A percentile compares a stretch with the other conserved stretches of the same genome.
phyloP scores from a whole-genome alignment of 1,284 basidiomycete species.

The Ceratobasidium sp. region DNA sequence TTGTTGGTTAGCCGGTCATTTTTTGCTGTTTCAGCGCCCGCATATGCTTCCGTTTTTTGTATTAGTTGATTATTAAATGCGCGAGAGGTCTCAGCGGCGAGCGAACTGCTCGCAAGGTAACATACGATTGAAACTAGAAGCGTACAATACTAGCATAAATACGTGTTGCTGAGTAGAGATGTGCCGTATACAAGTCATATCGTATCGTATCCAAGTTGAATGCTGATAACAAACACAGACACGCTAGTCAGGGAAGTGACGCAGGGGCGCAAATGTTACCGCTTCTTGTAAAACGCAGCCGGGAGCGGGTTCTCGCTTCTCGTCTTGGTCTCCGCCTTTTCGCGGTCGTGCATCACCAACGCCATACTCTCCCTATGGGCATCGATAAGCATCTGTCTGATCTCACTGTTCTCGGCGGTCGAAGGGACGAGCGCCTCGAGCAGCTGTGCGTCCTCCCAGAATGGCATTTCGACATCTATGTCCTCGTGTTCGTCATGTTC shows the following conservation, averaged over 20 bases:
- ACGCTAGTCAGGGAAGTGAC: neutral
- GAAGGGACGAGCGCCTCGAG: slow-evolving; percentile 32
- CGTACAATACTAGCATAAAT: slow-evolving; percentile 32
- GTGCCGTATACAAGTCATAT: neutral
- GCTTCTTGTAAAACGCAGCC: slow-evolving; percentile 38
- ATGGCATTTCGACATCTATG: slow-evolving; percentile 23
- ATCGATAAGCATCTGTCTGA: slow-evolving; percentile 32
- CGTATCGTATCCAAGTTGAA: neutral
- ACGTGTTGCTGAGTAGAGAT: neutral
- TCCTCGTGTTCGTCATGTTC: neutral
- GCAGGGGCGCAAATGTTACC: neutral
- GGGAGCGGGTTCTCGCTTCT: slow-evolving; percentile 34
- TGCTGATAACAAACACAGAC: neutral
- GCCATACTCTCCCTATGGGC: slow-evolving; percentile 35
- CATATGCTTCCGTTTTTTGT: slow-evolving; percentile 33
- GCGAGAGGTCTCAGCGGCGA: too few species aligned
- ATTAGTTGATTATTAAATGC: slow-evolving; percentile 8
- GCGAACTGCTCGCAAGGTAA: too few species aligned
- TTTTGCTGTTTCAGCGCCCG: slow-evolving; percentile 26
- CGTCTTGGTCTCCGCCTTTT: slow-evolving; percentile 29
- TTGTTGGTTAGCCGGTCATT: neutral
- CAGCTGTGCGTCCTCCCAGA: slow-evolving; percentile 34
- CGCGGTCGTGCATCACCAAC: slow-evolving; percentile 25
- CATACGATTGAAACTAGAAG: slow-evolving; percentile 1
- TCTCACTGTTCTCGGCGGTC: slow-evolving; percentile 27